Evolutionary conservation across 352 stramenopile species (phyloP), one percentile per base, ranked within the genome.

Genomic region (Pythium volutum): DNA sequence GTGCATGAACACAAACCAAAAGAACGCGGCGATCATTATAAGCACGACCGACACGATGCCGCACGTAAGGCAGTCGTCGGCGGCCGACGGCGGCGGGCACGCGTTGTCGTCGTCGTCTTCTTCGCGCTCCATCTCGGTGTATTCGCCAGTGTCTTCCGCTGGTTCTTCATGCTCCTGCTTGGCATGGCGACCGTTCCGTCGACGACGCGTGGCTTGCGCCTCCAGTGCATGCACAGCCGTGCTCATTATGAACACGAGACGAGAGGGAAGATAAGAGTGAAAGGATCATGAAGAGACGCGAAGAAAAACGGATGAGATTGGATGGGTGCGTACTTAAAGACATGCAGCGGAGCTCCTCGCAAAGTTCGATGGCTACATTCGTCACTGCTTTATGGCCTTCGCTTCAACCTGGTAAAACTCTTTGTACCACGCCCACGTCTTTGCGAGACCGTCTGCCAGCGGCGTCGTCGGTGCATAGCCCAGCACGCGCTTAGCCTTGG

Each of bases 341-440:
- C 42, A 18, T n/a, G 34, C 27, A 46, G 4, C n/a, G 26, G 38
- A 20, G 20, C 11, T 20, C 5, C 9, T 36, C 9, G 55, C 59
- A 62, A 62, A 62, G 61, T 63, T 45, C 54, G 61, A 63, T 68
- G 54, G 53, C 16, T 67, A 59, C 61, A 67, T 0, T 34, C 6
- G 36, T 12, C 52, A 41, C 20, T 27, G n/a, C 14, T 23, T 49
- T 47, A 9, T 99, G 99, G 58, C 98, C 78, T 75, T 99, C 7
- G 26, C 34, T n/a, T 54, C 22, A 8, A 59, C 49, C 47, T 50
- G 57, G 69, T 88, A 87, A 22, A 84, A 82, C 43, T 80, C 58
- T 1, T 81, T 73, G 74, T 99, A 99, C 96, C 96, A 99, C 31
- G 91, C 74, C 52, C 93, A 97, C 6, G 95, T 98, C 71, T 90